Base-by-base conservation (phyloP, 1,139 yeast species). In the Candida sp. region DNA sequence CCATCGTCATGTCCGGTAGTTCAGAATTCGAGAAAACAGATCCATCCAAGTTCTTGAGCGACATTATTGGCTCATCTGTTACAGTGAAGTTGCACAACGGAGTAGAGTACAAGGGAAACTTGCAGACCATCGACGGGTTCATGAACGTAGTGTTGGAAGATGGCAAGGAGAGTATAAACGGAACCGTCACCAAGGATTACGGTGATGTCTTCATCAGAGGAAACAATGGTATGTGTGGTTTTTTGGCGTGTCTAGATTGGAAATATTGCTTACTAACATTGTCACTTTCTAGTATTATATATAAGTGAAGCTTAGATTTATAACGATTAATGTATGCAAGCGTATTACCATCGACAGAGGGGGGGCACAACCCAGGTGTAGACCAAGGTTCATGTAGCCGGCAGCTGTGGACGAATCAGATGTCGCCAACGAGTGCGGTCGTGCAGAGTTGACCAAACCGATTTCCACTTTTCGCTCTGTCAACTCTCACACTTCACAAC, bases 161-260 rank as follows among this genome's bases (percentile, higher is more conserved):
- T 49, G 85, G 96, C 3, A 78, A 81, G 48, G 98, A 94, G 66
- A 73, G 73, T 45, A 82, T 83, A 30, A 81, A 82, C 48, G 86
- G 85, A 12, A 73, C 74, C 48, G 75, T 79, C 47, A 84, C 85
- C 52, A 81, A 80, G 50, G 67, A 68, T 42, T 90, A 87, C 63
- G 93, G 91, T 38, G 98, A 94, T 68, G 96, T 93, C 22, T 96
- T 94, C 68, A 84, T 94, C 56, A 86, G 99, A 72, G 99, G 99
- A 40, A 90, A 94, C 67, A 90, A 91, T 70, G 96, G 96, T 78
- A 77, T 73, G 85, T 86, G 40, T 30, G 22, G 22, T 17, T 22
- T 9, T 35, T 12, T 4, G 7, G 2, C 11, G 30, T 9, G 23
- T 25, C 8, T 32, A 32, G 4, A 26, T 42, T 9, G 30, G 12